Conservation (phyloP, 2,329 filamentous ascomycete species). For the Didymella glomerata region DNA sequence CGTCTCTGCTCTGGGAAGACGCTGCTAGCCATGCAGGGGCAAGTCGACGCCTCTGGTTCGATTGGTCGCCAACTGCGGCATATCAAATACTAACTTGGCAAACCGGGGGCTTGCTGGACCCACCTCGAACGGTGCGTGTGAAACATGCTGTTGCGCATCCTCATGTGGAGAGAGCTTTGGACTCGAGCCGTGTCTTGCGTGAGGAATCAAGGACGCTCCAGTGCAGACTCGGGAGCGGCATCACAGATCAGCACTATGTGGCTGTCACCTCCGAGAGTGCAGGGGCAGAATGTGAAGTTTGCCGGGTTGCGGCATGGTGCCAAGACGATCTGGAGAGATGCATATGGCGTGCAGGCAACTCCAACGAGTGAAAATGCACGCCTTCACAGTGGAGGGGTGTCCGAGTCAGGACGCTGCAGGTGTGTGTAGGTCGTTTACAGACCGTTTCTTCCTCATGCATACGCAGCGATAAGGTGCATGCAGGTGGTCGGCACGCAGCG, state of each 20-base stretch:
- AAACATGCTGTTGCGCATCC: constrained; percentile 41
- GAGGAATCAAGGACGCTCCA: constrained; percentile 17
- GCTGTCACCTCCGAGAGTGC: constrained; percentile 17
- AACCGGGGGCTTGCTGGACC: constrained; percentile 25
- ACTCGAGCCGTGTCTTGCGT: constrained; percentile 22
- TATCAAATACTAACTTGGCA: constrained; percentile 39
- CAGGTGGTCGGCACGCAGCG: constrained; percentile 3
- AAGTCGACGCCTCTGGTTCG: constrained; percentile 24
- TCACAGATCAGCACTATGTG: background rate
- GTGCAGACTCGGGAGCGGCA: constrained; percentile 9
- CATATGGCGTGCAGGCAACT: constrained; percentile 32
- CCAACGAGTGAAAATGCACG: constrained; percentile 24
- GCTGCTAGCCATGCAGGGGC: constrained; percentile 41
- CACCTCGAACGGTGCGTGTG: constrained; percentile 35
- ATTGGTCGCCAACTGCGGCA: constrained; percentile 40
- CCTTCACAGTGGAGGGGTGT: constrained; percentile 17
- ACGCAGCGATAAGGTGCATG: constrained; percentile 15
- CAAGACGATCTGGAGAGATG: constrained; percentile 33
- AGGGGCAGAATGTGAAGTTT: constrained; percentile 21
- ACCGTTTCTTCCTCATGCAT: constrained; percentile 18
- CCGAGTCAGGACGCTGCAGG: constrained; percentile 16
- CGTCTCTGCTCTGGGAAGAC: constrained; percentile 24
- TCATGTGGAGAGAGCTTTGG: constrained; percentile 27
- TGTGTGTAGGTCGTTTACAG: constrained; percentile 15
- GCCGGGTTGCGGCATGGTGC: constrained; percentile 32